A percentile compares a stretch with the other conserved stretches of the same genome.
Evolutionary conservation across 139 green algal genomes (phyloP).

Genomic region (Picochlorum sp.): DNA sequence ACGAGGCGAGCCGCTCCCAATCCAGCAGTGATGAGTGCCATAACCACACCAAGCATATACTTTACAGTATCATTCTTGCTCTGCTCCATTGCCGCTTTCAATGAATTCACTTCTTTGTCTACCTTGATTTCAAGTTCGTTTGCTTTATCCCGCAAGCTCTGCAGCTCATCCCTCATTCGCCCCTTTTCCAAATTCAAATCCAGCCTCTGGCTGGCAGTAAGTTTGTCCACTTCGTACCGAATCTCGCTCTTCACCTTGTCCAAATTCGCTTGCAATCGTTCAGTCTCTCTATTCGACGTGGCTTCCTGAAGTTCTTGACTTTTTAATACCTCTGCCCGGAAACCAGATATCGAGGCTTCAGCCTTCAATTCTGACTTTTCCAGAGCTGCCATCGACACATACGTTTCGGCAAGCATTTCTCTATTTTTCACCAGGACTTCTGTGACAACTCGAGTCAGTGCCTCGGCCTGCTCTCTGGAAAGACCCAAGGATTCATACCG

Average conservation of each 20-base stretch:
- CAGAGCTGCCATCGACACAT: conserved; percentile 52
- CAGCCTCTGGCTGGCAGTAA: conserved; percentile 80
- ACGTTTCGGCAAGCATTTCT: conserved; percentile 55
- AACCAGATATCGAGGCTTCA: conserved; percentile 47
- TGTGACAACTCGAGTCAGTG: conserved; percentile 55
- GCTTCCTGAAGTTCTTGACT: conserved; percentile 58
- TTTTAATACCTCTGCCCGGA: conserved; percentile 74
- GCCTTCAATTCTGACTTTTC: conserved; percentile 71
- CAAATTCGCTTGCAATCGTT: conserved; percentile 74
- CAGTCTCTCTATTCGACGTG: conserved; percentile 61
- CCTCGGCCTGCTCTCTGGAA: conserved; percentile 48
- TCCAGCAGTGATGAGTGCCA: conserved; percentile 41
- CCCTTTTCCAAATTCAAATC: conserved; percentile 95
- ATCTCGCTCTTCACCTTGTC: conserved; percentile 85
- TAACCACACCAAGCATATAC: conserved; percentile 47
- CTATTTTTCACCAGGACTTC: conserved; percentile 58
- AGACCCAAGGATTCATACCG: conserved; percentile 42
- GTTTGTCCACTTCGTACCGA: conserved; percentile 91
- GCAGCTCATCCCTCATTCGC: conserved; percentile 82
- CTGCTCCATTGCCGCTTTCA: conserved; percentile 76
- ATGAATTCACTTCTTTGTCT: conserved; percentile 73
- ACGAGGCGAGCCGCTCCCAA: conserved; percentile 41
- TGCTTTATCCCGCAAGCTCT: conserved; percentile 67
- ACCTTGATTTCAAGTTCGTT: conserved; percentile 80
- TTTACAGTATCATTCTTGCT: conserved; percentile 78